Evolutionary conservation across 345 rosid species (phyloP), one percentile per base, ranked within the genome.

Genomic region (Bretschneidera sinensis): DNA sequence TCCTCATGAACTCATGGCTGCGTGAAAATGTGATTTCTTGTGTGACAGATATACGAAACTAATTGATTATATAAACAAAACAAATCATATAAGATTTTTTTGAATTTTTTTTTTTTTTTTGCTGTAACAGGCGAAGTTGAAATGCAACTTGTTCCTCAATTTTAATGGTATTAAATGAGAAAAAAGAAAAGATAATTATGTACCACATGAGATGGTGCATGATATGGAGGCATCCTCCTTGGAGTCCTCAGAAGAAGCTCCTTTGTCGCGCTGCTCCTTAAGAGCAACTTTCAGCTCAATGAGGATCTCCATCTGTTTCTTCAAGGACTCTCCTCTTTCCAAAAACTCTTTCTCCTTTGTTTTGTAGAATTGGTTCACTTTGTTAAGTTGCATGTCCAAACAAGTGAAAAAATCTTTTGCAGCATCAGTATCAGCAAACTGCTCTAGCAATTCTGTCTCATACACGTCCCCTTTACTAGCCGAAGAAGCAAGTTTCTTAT

Each of bases 271-370:
- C 64, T 78, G 77, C 53, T 80, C 80, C 63, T 76, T 80, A 52
- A 91, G 66, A n/a, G 85, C 84, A 35, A 72, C 54, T 71, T 80
- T 86, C 67, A 95, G 87, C 61, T 91, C 85, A 48, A 66, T 63
- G 54, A 91, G 98, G 65, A 91, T 85, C 67, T 87, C 85, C 88
- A 91, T 70, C 71, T 95, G 99, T 68, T 85, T 82, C 85, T 81
- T 91, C 79, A 91, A 65, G 21, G 77, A 73, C 14, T 91, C 98
- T 23, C 89, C 96, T 78, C 99, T 91, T 25, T 85, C 95, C 79
- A 88, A 20, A 77, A 95, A 91, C 79, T 88, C 97, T 50, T 79
- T 83, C 85, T 95, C 99, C 62, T 86, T 95, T 16, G 73, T 68
- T 66, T 71, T 82, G 70, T 85, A 95, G 63, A 95, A 95, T 17